A percentile compares a stretch with the other conserved stretches of the same genome.
Evolutionary conservation across 805 yeast species (phyloP).

Genomic region (Scheffersomyces spartinae): DNA sequence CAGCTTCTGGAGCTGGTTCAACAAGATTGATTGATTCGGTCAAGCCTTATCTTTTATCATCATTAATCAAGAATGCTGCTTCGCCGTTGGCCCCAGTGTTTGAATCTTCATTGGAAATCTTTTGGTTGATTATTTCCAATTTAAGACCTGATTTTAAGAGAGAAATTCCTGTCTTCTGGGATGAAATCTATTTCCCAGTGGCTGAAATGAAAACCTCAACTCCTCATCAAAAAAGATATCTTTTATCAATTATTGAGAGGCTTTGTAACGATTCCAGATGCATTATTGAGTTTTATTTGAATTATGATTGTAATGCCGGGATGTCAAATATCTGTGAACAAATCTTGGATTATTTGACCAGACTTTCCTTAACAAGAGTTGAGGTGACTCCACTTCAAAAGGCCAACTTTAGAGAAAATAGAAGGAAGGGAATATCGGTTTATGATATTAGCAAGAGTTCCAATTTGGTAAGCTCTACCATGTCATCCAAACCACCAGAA

Average conservation of each 20-base stretch:
- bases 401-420: conserved; percentile 29
- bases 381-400: conserved; percentile 64
- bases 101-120: conserved; percentile 84
- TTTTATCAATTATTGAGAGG: conserved; percentile 69
- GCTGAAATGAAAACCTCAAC: conserved; percentile 88
- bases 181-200: conserved; percentile 89
- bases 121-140: conserved; percentile 79
- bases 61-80: conserved; percentile 85
- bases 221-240: conserved; percentile 82
- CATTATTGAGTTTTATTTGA: conserved; percentile 82
- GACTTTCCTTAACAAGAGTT: conserved; percentile 55
- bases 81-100: conserved; percentile 85
- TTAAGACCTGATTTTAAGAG: conserved; percentile 80
- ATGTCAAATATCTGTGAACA: conserved; percentile 81
- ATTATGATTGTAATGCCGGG: conserved; percentile 75
- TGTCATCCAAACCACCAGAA: conserved; percentile 44
- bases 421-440: conserved; percentile 49
- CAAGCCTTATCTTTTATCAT: conserved; percentile 71
- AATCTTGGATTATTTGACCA: conserved; percentile 67
- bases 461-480: conserved; percentile 56
- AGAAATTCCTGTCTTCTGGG: conserved; percentile 88
- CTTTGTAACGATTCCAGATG: conserved; percentile 83
- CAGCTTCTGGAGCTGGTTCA: conserved; percentile 38
- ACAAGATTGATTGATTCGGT: conserved; percentile 66
- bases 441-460: conserved; percentile 69